Evolutionary conservation across 371 early-diverging fungal species (phyloP).

Genomic region (Gilbertella persicaria): DNA sequence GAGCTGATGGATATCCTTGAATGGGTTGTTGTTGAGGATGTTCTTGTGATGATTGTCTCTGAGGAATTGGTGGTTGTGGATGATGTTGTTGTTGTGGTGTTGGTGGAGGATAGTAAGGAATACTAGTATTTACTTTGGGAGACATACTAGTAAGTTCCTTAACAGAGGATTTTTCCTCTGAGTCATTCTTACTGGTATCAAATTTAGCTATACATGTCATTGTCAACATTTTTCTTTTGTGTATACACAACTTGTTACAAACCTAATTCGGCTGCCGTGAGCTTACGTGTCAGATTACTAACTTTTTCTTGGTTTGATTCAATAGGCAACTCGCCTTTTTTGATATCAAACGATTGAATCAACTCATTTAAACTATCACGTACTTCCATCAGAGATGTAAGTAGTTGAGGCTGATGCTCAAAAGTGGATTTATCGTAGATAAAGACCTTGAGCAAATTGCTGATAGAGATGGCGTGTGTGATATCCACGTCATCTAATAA

Average conservation of each 20-base stretch:
- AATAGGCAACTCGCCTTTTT: background rate
- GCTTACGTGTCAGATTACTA: background rate
- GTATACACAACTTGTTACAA: background rate
- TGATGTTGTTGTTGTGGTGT: background rate
- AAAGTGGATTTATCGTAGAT: conserved; percentile 36
- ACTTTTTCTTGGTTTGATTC: background rate
- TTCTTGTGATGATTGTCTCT: background rate
- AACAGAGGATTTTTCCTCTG: conserved; percentile 4
- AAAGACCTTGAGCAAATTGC: conserved; percentile 51
- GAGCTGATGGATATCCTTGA: background rate
- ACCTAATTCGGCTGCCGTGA: conserved; percentile 24
- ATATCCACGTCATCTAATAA: conserved; percentile 59
- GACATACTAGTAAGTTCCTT: conserved; percentile 10
- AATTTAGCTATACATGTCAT: background rate
- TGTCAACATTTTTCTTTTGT: background rate
- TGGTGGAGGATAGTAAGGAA: conserved; percentile 20
- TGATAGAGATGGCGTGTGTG: conserved; percentile 54
- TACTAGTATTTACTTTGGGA: background rate
- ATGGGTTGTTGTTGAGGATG: background rate
- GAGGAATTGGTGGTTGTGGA: background rate
- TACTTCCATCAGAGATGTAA: conserved; percentile 12
- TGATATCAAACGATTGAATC: conserved; percentile 3
- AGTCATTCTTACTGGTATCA: background rate
- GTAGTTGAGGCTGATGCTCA: background rate
- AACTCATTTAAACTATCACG: conserved; percentile 12